Evolutionary conservation across 164 flowering plant species (phyloP).

Genomic region (Macadamia tetraphylla): DNA sequence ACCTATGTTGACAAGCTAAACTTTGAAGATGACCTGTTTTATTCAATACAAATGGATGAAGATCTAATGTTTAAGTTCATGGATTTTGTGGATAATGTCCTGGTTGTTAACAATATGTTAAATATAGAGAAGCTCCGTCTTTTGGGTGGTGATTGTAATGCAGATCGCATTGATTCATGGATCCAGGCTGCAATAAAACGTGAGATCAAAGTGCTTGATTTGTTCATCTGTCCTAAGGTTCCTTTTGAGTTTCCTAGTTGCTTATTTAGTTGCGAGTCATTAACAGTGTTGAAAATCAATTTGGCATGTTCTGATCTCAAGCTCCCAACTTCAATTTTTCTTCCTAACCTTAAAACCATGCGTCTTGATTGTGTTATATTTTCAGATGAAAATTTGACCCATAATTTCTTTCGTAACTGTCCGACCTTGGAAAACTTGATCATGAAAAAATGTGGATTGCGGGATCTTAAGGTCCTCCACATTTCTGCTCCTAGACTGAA

Average conservation of each 20-base stretch:
- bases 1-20: no score
- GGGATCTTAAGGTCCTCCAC: no score
- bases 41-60: no score
- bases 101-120: background rate
- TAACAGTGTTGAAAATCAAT: conserved; percentile 10
- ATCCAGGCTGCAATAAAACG: conserved; percentile 12
- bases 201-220: conserved; percentile 18
- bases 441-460: no score
- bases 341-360: conserved; percentile 16
- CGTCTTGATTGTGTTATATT: conserved; percentile 11
- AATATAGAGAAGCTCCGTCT: background rate
- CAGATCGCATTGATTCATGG: background rate
- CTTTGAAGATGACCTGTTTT: no score
- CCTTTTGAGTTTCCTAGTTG: conserved; percentile 1
- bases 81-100: background rate
- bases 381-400: conserved; percentile 5
- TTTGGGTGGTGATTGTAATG: background rate
- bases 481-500: no score
- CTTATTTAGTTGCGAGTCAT: conserved; percentile 10
- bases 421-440: conserved; percentile 7
- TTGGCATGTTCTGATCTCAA: conserved; percentile 2
- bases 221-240: conserved; percentile 1
- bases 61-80: no score
- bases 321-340: conserved; percentile 11
- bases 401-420: conserved; percentile 13